phyloP scores from a whole-genome alignment of 345 rosid genomes.

The Ailanthus altissimus region DNA sequence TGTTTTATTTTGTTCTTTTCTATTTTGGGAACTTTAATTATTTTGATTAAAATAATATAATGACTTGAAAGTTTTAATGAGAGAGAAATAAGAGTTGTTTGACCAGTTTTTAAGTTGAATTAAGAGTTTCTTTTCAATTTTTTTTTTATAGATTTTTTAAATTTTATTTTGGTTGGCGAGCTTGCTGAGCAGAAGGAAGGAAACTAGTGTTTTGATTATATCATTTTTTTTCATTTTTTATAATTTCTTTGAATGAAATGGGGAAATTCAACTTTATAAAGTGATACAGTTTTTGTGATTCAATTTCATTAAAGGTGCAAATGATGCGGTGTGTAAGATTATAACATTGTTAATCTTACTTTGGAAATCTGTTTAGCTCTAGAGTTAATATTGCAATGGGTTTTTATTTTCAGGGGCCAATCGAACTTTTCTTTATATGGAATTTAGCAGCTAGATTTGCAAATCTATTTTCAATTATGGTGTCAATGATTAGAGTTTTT shows the following conservation, averaged over 20 bases:
- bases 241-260: background rate
- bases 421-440: conserved; percentile 2
- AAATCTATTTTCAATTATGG: background rate
- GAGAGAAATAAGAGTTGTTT: background rate
- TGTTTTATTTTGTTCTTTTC: background rate
- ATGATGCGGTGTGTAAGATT: background rate
- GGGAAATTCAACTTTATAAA: conserved; percentile 3
- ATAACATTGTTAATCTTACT: background rate
- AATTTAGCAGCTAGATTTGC: background rate
- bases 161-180: background rate
- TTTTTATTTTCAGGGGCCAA: conserved; percentile 14
- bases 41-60: background rate
- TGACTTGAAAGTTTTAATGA: background rate
- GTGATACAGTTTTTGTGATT: background rate
- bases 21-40: background rate
- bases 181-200: background rate
- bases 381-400: background rate
- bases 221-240: background rate
- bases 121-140: background rate
- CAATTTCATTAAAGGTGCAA: background rate
- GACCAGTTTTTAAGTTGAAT: conserved; percentile 7
- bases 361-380: background rate
- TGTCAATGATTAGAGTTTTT: background rate
- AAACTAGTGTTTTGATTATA: background rate
- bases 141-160: too few species aligned